phyloP scores from a whole-genome alignment of 2,329 filamentous ascomycete species.

The Zopfia rhizophila region DNA sequence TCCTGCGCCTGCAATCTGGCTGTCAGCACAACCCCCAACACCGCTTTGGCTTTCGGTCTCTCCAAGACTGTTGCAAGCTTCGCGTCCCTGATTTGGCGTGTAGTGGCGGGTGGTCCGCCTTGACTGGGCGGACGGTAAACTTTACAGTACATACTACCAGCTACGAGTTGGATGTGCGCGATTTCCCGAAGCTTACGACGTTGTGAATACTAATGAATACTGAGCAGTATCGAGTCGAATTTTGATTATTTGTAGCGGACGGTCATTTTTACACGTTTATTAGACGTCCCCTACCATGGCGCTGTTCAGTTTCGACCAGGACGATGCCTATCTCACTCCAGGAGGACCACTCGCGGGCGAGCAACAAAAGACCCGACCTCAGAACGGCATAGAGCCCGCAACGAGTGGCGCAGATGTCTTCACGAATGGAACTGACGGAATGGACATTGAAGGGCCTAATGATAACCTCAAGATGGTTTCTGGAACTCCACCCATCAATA shows the following conservation, averaged over 20 bases:
- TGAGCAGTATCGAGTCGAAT: constrained; percentile 29
- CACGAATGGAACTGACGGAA: constrained; percentile 25
- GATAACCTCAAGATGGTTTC: constrained; percentile 29
- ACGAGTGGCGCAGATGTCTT: constrained; percentile 29
- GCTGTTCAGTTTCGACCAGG: constrained; percentile 48
- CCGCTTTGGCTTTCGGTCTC: constrained; percentile 48
- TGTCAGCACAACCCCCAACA: constrained; percentile 46
- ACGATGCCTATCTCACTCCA: constrained; percentile 39
- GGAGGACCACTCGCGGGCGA: constrained; percentile 6
- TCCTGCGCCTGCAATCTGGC: constrained; percentile 46
- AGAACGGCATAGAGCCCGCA: constrained; percentile 14
- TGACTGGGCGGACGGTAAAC: constrained; percentile 64
- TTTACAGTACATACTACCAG: constrained; percentile 29
- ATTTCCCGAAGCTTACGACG: constrained; percentile 17
- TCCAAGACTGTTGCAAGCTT: constrained; percentile 58
- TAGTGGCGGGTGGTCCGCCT: constrained; percentile 62
- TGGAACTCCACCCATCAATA: constrained; percentile 50
- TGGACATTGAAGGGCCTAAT: constrained; percentile 37
- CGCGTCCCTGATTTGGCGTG: constrained; percentile 57
- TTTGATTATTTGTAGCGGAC: constrained; percentile 15
- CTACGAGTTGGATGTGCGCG: constrained; percentile 39
- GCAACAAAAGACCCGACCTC: constrained; percentile 7
- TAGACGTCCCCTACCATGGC: constrained; percentile 33
- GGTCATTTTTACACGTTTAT: constrained; percentile 19
- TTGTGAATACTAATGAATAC: constrained; percentile 37